Evolutionary conservation across 768 basidiomycete genomes (phyloP).

Genomic region (Chalciporus pseudorubinellus): DNA sequence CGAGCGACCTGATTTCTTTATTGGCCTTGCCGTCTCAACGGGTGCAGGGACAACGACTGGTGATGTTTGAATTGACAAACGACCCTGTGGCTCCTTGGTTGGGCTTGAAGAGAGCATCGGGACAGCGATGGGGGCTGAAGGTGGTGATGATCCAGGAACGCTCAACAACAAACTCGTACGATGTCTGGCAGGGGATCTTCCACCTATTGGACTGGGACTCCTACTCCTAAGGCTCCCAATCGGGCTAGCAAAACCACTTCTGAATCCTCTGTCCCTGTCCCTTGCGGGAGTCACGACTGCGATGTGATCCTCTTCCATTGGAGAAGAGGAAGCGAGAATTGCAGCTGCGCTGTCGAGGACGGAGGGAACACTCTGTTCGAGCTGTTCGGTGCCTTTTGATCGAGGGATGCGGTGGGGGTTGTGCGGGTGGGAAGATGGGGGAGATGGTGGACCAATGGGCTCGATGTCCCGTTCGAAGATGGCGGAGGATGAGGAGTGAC

Average conservation of each 20-base stretch:
- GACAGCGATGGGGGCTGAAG: constrained; percentile 16
- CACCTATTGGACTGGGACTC: constrained; percentile 59
- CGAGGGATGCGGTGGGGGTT: constrained; percentile 77
- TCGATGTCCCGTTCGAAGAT: constrained; percentile 94
- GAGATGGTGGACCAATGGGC: constrained; percentile 42
- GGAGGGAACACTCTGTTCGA: constrained; percentile 80
- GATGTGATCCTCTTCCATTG: constrained; percentile 54
- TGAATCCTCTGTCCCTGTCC: constrained; percentile 30
- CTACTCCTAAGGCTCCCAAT: constrained; percentile 61
- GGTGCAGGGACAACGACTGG: constrained; percentile 11
- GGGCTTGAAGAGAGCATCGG: constrained; percentile 30
- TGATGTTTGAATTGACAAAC: constrained; percentile 25
- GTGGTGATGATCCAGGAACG: constrained; percentile 40
- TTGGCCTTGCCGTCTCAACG: not conserved
- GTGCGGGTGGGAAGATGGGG: constrained; percentile 36
- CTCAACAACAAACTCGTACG: constrained; percentile 48
- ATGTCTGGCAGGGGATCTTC: constrained; percentile 33
- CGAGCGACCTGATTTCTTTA: constrained; percentile 14
- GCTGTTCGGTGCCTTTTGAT: constrained; percentile 66
- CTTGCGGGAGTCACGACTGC: constrained; percentile 57
- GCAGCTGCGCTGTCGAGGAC: constrained; percentile 83
- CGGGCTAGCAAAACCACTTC: constrained; percentile 64
- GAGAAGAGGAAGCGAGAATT: constrained; percentile 50
- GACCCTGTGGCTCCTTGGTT: constrained; percentile 16
- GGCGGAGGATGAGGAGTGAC: constrained; percentile 78